A percentile compares a stretch with the other conserved stretches of the same genome.
Evolutionary conservation across 768 basidiomycete species (phyloP).

Genomic region (Mrakia gelida): DNA sequence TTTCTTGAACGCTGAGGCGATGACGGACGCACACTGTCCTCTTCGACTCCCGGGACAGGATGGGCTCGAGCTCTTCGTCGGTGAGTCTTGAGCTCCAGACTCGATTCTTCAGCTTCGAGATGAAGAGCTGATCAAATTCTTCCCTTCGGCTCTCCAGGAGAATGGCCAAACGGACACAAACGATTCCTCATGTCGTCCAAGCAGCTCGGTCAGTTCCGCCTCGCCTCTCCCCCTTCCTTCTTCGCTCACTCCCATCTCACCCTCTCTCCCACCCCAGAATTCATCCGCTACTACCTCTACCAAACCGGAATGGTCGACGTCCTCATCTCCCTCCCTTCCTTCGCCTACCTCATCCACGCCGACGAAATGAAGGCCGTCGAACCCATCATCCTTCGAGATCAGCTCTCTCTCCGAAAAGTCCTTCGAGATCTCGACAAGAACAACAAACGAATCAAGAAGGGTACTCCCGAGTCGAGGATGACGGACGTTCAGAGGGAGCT

Average conservation of each 20-base stretch:
- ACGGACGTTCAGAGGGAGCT: background rate
- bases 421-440: constrained; percentile 66
- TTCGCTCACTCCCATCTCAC: background rate
- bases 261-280: constrained; percentile 50
- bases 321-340: constrained; percentile 68
- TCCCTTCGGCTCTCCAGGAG: background rate
- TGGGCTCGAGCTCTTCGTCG: constrained; percentile 69
- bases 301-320: constrained; percentile 63
- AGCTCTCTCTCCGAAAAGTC: constrained; percentile 55
- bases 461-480: constrained; percentile 49
- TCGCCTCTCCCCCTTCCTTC: background rate
- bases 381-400: constrained; percentile 55
- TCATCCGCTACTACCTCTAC: constrained; percentile 76
- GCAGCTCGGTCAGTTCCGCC: constrained; percentile 51
- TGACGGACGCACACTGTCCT: constrained; percentile 69
- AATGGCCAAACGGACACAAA: constrained; percentile 62
- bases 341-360: constrained; percentile 65
- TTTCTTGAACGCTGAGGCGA: constrained; percentile 61
- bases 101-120: background rate
- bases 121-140: background rate
- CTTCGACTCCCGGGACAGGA: constrained; percentile 59
- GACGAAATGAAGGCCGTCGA: constrained; percentile 44
- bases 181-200: constrained; percentile 77
- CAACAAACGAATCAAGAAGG: constrained; percentile 69
- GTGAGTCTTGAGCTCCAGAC: constrained; percentile 48